Evolutionary conservation across 2,329 filamentous ascomycete genomes (phyloP).

Genomic region (Coniella vitis): DNA sequence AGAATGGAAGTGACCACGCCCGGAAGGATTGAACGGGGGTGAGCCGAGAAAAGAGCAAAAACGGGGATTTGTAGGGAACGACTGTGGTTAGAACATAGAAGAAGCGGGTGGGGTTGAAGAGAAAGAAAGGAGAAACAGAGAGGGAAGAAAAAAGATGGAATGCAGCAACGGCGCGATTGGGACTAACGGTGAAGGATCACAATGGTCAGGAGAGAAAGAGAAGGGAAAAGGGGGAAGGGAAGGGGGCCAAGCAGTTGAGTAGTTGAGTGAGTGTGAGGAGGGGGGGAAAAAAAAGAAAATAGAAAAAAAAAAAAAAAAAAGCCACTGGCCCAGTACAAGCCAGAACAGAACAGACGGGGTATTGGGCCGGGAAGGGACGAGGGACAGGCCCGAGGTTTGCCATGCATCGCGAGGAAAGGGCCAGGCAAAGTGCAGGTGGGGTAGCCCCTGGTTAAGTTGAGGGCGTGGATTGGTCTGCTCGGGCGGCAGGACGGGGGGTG

Average conservation of each 20-base stretch:
- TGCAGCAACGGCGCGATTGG: slow-evolving; percentile 18
- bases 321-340: slow-evolving; percentile 4
- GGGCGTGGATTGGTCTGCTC: not conserved
- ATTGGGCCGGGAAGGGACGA: not conserved
- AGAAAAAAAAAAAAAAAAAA: slow-evolving; percentile 20
- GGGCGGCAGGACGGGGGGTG: not conserved
- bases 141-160: slow-evolving; percentile 20
- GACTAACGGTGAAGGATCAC: slow-evolving; percentile 16
- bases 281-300: slow-evolving; percentile 20
- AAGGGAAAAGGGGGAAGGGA: slow-evolving; percentile 23
- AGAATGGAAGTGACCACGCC: slow-evolving; percentile 37
- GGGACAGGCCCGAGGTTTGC: not conserved
- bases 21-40: slow-evolving; percentile 47
- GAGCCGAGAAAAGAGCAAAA: slow-evolving; percentile 32
- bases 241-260: slow-evolving; percentile 22
- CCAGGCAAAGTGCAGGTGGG: not conserved
- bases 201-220: slow-evolving; percentile 21
- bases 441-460: not conserved
- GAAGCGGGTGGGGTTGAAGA: slow-evolving; percentile 31
- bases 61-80: slow-evolving; percentile 40
- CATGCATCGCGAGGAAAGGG: not conserved
- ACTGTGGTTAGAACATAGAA: slow-evolving; percentile 36
- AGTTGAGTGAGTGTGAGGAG: too few species aligned
- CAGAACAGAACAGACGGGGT: slow-evolving; percentile 2
- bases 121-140: slow-evolving; percentile 21